Evolutionary conservation across 371 early-diverging fungal species (phyloP).

Genomic region (Chytridium lagenaria): DNA sequence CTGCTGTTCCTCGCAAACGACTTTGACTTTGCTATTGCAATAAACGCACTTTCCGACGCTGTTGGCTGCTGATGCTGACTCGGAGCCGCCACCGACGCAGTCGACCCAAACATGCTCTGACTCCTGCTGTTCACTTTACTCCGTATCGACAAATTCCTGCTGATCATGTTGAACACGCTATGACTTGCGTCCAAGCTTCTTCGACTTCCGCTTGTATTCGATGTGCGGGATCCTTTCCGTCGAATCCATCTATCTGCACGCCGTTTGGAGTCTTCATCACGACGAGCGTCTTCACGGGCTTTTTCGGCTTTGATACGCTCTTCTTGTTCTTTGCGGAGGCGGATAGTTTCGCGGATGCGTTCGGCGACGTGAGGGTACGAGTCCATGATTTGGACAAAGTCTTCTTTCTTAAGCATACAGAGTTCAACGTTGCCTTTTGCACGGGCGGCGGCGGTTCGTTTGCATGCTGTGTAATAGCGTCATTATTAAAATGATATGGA

Average conservation of each 20-base stretch:
- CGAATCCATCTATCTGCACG: neutral
- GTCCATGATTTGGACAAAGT: constrained; percentile 40
- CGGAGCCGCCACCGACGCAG: constrained; percentile 8
- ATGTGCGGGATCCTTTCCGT: neutral
- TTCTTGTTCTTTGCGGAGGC: constrained; percentile 36
- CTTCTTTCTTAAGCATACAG: constrained; percentile 40
- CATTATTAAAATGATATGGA: neutral
- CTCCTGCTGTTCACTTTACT: constrained; percentile 7
- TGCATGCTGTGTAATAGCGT: constrained; percentile 31
- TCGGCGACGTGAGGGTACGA: constrained; percentile 39
- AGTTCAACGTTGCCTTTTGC: constrained; percentile 45
- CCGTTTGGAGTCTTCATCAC: constrained; percentile 16
- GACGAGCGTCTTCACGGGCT: constrained; percentile 7
- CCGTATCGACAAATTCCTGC: constrained; percentile 1
- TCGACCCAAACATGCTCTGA: neutral
- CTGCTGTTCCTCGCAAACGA: no score
- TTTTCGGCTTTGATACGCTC: constrained; percentile 26
- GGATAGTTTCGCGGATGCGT: constrained; percentile 41
- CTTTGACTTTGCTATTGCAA: no score
- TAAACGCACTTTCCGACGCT: no score
- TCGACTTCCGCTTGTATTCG: neutral
- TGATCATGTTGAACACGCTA: constrained; percentile 17
- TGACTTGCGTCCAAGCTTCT: neutral
- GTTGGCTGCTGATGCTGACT: no score
- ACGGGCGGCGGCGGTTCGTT: constrained; percentile 44